A percentile compares a stretch with the other conserved stretches of the same genome.
Conservation (phyloP, 139 green algal species). For the Prasinococcaceae sp. region DNA sequence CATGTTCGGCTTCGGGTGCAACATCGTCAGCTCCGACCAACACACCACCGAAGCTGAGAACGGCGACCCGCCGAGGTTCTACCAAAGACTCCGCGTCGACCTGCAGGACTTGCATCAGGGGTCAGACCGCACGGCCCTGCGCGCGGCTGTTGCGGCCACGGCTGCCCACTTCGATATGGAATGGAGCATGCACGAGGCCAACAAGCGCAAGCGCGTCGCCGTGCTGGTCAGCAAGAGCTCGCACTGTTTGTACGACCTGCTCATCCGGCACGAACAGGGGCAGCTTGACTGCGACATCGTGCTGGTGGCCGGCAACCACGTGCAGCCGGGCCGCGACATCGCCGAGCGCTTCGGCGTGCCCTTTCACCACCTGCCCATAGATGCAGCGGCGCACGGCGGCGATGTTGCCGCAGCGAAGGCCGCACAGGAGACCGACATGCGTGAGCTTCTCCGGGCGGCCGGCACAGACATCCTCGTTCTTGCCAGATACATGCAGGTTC, state of each 20-base stretch:
- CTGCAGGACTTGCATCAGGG: background rate
- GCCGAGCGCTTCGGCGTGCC: conserved; percentile 3
- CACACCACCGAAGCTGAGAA: background rate
- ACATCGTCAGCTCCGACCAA: conserved; percentile 4
- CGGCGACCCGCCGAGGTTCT: background rate
- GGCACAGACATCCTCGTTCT: conserved; percentile 1
- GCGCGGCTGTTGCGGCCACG: background rate
- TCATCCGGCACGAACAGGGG: background rate
- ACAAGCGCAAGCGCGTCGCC: conserved; percentile 3
- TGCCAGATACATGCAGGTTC: conserved; percentile 7
- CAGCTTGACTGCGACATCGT: conserved; percentile 6
- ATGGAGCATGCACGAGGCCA: background rate
- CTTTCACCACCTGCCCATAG: conserved; percentile 7
- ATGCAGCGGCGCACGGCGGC: background rate
- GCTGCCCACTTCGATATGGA: conserved; percentile 2
- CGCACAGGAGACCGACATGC: background rate
- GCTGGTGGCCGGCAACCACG: conserved; percentile 4
- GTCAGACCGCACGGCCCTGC: background rate
- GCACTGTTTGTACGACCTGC: conserved; percentile 5
- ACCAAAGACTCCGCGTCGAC: conserved; percentile 2
- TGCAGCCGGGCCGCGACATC: background rate
- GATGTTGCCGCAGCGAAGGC: background rate
- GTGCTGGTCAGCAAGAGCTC: background rate
- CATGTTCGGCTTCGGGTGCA: conserved; percentile 6
- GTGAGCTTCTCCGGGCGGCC: background rate